phyloP scores from a whole-genome alignment of 345 rosid species.

The Leavenworthia alabamica region DNA sequence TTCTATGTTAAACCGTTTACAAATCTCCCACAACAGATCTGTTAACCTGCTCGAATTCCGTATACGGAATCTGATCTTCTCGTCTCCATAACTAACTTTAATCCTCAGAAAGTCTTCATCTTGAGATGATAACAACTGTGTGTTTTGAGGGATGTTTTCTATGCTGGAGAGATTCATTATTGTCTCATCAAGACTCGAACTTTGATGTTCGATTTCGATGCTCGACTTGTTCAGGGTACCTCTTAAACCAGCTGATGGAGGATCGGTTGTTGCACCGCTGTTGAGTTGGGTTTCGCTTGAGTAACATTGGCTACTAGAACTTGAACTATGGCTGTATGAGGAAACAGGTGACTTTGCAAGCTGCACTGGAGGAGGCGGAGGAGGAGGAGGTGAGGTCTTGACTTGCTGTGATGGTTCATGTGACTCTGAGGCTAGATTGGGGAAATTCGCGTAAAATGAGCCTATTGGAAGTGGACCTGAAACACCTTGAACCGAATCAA shows the following conservation, averaged over 20 bases:
- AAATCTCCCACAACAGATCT: slow-evolving; percentile 59
- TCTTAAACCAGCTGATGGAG: slow-evolving; percentile 10
- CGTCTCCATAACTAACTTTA: slow-evolving; percentile 57
- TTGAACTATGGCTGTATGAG: slow-evolving; percentile 63
- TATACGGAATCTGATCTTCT: slow-evolving; percentile 64
- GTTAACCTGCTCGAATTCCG: slow-evolving; percentile 39
- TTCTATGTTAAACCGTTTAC: slow-evolving; percentile 56
- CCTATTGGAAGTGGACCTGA: slow-evolving; percentile 58
- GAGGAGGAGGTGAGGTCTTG: slow-evolving; percentile 13
- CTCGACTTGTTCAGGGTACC: slow-evolving; percentile 32
- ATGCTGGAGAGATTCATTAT: slow-evolving; percentile 27
- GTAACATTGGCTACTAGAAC: slow-evolving; percentile 66
- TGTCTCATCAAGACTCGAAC: slow-evolving; percentile 39
- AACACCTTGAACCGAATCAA: slow-evolving; percentile 72
- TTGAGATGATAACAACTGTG: slow-evolving; percentile 26
- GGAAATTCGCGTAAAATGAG: slow-evolving; percentile 65
- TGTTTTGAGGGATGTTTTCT: slow-evolving; percentile 30
- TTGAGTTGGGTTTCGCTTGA: slow-evolving; percentile 54
- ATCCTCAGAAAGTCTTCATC: slow-evolving; percentile 50
- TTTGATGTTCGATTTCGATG: slow-evolving; percentile 45
- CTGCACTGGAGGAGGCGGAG: slow-evolving; percentile 4
- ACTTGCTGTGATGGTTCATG: slow-evolving; percentile 20
- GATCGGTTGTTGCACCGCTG: slow-evolving; percentile 27
- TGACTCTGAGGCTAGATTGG: slow-evolving; percentile 54
- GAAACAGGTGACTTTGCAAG: slow-evolving; percentile 53